phyloP scores from a whole-genome alignment of 371 early-diverging fungal genomes.

The Amoeboaphelidium occidentale region DNA sequence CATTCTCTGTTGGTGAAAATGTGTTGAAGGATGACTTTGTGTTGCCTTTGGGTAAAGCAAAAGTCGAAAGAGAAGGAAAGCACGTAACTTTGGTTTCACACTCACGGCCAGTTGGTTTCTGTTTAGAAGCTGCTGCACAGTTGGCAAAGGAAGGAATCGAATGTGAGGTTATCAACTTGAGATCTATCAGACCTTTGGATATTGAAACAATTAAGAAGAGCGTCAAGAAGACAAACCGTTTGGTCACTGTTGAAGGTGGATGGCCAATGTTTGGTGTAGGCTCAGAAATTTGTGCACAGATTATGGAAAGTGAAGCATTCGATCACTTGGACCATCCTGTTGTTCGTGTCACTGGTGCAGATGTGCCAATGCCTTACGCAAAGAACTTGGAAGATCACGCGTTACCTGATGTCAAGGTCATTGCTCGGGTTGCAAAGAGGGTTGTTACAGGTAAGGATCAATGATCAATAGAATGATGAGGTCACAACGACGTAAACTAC shows the following conservation, averaged over 20 bases:
- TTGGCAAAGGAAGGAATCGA: conserved; percentile 57
- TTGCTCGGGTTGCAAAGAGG: conserved; percentile 13
- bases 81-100: conserved; percentile 91
- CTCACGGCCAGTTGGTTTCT: conserved; percentile 69
- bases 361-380: conserved; percentile 97
- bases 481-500: too few species aligned
- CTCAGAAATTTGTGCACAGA: conserved; percentile 74
- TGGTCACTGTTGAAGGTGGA: conserved; percentile 91
- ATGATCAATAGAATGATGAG: too few species aligned
- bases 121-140: conserved; percentile 72
- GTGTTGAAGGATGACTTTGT: conserved; percentile 68
- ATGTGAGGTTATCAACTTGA: conserved; percentile 88
- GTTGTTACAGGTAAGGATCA: neutral
- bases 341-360: conserved; percentile 83
- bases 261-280: conserved; percentile 96
- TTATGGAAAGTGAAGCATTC: conserved; percentile 45
- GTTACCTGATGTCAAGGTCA: conserved; percentile 67
- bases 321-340: conserved; percentile 92
- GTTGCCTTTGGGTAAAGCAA: conserved; percentile 85
- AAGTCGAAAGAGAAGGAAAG: conserved; percentile 64
- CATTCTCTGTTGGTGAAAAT: conserved; percentile 60
- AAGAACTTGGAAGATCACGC: conserved; percentile 72
- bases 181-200: conserved; percentile 94
- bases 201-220: conserved; percentile 70
- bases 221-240: conserved; percentile 91